These are phyloP conservation scores for Lathyrus oleraceus DNA, from an alignment of 306 rosid species.

Conservation along the genomic window DNA sequence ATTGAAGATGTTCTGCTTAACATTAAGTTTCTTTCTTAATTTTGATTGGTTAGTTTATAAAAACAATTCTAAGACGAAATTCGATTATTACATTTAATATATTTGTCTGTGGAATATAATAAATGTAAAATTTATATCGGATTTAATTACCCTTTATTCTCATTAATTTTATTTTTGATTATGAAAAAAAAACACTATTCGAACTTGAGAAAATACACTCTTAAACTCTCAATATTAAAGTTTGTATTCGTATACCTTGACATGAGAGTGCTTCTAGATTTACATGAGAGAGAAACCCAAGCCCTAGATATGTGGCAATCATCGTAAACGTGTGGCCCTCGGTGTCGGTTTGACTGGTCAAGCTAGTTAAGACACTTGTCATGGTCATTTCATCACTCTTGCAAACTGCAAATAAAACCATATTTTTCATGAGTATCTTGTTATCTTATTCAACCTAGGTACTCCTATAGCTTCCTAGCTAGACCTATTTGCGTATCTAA, in stretches of 20 bases:
- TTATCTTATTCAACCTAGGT: conserved; percentile 28
- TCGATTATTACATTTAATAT: no score
- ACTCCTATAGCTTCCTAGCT: conserved; percentile 33
- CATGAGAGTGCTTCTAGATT: conserved; percentile 21
- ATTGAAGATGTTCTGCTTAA: no score
- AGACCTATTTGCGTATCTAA: conserved; percentile 33
- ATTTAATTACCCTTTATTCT: no score
- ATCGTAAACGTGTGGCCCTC: conserved; percentile 70
- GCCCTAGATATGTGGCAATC: conserved; percentile 46
- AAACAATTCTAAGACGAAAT: no score
- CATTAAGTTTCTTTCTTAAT: no score
- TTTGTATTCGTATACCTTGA: not conserved
- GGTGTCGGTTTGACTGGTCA: conserved; percentile 73
- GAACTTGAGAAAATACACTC: no score
- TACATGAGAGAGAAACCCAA: conserved; percentile 32
- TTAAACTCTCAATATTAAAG: no score
- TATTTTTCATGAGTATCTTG: conserved; percentile 27
- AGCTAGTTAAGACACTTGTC: conserved; percentile 37
- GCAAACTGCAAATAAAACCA: conserved; percentile 24
- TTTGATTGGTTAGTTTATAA: no score
- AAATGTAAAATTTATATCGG: no score
- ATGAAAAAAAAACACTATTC: no score
- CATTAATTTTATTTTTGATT: no score
- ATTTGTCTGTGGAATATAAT: no score
- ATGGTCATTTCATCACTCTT: conserved; percentile 35